Base-by-base conservation (phyloP, 139 green algal species). In the Haematococcus sp. region DNA sequence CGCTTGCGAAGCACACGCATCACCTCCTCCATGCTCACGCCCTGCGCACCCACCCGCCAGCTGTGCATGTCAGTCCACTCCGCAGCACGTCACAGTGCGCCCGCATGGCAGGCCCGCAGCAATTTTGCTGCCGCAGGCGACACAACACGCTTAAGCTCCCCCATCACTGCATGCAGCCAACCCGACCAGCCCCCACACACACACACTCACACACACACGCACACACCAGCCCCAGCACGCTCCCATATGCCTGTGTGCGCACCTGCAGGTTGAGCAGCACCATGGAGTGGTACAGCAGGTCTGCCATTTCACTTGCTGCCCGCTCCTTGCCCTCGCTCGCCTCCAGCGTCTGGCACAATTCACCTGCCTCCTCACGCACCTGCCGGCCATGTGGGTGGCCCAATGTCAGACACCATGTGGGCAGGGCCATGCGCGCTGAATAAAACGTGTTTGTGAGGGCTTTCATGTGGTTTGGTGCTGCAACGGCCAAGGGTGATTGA, bases 251-350 rank as follows among this genome's bases (percentile, higher is more conserved):
- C 23, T 23, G 28, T 20, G 16, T 11, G 76, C 75, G 27, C 34
- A 93, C 91, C 87, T 96, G 88, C 25, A 86, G 44, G 73, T 94
- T 94, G 0, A 96, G 77, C 58, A 99, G 82, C 40, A 99, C 96
- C 85, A 99, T 93, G 35, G 91, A 83, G 77, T 99, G 96, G 83
- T 99, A 99, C 33, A 99, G 79, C 71, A 99, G 84, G 84, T 99
- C 96, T 4, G 96, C 96, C 75, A 90, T 89, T 77, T 99, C 96
- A 20, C 85, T 95, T 9, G 91, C 93, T 0, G 91, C 83, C 0
- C 95, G 71, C 75, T 98, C 90, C 33, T 81, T 79, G 15, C 95
- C 94, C 78, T 99, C 96, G 17, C 84, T 55, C 13, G 86, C 56
- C 78, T 97, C 91, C 69, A 93, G 78, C 19, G 94, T 97, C 71